phyloP scores from a whole-genome alignment of 768 basidiomycete genomes.

The Rickenella mellea region DNA sequence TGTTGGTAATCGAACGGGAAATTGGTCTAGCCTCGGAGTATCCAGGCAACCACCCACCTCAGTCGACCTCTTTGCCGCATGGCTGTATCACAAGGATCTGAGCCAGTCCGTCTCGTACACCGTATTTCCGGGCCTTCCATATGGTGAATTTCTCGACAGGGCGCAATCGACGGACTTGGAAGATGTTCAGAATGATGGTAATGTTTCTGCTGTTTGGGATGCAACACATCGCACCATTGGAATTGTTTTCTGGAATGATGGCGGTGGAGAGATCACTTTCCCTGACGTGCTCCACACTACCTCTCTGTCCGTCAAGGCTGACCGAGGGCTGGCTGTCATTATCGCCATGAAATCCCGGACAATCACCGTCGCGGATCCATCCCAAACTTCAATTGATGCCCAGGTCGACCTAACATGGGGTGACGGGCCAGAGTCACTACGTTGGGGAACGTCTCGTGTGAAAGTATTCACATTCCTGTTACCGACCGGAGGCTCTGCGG shows the following conservation, averaged over 20 bases:
- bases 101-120: slow-evolving; percentile 39
- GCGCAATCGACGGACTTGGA: slow-evolving; percentile 18
- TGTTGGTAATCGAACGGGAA: slow-evolving; percentile 40
- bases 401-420: slow-evolving; percentile 26
- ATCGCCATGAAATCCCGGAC: slow-evolving; percentile 30
- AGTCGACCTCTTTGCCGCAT: slow-evolving; percentile 58
- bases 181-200: slow-evolving; percentile 35
- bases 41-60: slow-evolving; percentile 48
- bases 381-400: slow-evolving; percentile 35
- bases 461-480: slow-evolving; percentile 28
- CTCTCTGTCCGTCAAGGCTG: slow-evolving; percentile 4
- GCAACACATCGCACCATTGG: slow-evolving; percentile 27
- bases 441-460: slow-evolving; percentile 9
- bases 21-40: slow-evolving; percentile 55
- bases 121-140: slow-evolving; percentile 40
- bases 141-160: slow-evolving; percentile 30
- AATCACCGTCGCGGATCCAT: slow-evolving; percentile 57
- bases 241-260: slow-evolving; percentile 47
- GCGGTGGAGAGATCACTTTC: slow-evolving; percentile 35
- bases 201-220: slow-evolving; percentile 44
- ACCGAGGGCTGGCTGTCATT: slow-evolving; percentile 24
- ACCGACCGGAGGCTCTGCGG: slow-evolving; percentile 38
- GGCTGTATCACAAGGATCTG: slow-evolving; percentile 35
- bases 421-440: slow-evolving; percentile 7
- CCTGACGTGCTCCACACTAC: slow-evolving; percentile 1